Conservation (phyloP, 805 yeast genomes). For the Yarrowia sp. region DNA sequence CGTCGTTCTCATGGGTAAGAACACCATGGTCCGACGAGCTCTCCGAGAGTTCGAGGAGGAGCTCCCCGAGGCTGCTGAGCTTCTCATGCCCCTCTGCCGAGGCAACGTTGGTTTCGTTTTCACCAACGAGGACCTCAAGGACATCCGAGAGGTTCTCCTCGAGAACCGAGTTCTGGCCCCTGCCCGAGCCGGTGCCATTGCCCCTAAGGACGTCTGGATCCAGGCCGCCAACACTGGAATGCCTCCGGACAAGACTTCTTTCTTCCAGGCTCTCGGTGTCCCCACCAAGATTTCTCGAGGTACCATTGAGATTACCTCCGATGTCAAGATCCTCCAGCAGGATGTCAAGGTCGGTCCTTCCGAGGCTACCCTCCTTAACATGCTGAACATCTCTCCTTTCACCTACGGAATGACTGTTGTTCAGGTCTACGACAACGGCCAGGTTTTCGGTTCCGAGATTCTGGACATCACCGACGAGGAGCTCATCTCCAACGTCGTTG, state of each 20-base stretch:
- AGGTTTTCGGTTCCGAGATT: constrained; percentile 93
- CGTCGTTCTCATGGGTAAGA: constrained; percentile 98
- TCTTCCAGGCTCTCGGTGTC: constrained; percentile 99
- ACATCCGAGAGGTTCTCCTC: constrained; percentile 81
- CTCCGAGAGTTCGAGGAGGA: constrained; percentile 91
- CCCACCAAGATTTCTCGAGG: constrained; percentile 99
- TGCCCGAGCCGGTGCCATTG: constrained; percentile 99
- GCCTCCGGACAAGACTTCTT: constrained; percentile 99
- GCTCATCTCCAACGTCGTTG: constrained; percentile 84
- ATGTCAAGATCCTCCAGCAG: constrained; percentile 89
- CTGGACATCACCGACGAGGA: constrained; percentile 98
- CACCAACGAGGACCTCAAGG: constrained; percentile 94
- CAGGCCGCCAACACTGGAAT: constrained; percentile 99
- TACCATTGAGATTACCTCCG: constrained; percentile 98
- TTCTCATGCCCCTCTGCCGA: constrained; percentile 81
- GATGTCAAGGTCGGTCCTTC: constrained; percentile 95
- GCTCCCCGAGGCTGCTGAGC: constrained; percentile 25
- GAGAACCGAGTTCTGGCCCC: constrained; percentile 99
- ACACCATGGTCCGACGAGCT: constrained; percentile 99
- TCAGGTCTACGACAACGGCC: constrained; percentile 98
- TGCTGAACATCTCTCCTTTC: constrained; percentile 99
- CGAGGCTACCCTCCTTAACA: constrained; percentile 97
- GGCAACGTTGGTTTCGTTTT: constrained; percentile 99
- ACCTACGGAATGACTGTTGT: constrained; percentile 96
- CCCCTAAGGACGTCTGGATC: constrained; percentile 96